phyloP scores from a whole-genome alignment of 441 rosid species.

The Theobroma grandiflorum region DNA sequence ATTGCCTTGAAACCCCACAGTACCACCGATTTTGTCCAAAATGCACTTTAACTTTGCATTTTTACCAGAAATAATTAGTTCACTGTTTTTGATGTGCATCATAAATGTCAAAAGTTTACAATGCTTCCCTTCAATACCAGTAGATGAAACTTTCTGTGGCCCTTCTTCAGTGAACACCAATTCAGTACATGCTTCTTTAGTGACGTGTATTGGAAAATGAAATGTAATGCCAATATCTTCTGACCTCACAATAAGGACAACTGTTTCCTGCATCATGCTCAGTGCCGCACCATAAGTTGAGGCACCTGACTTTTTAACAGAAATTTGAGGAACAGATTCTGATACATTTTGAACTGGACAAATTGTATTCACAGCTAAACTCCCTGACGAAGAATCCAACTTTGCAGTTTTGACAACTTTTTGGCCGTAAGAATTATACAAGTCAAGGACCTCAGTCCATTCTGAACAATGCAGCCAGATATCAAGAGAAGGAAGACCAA shows the following conservation, averaged over 20 bases:
- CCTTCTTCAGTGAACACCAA: constrained; percentile 41
- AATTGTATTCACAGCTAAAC: constrained; percentile 32
- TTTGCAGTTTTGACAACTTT: constrained; percentile 43
- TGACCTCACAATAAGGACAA: constrained; percentile 52
- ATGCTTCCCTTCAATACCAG: constrained; percentile 44
- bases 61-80: constrained; percentile 52
- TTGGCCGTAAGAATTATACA: constrained; percentile 47
- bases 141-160: constrained; percentile 38
- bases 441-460: constrained; percentile 67
- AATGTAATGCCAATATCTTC: constrained; percentile 65
- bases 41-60: constrained; percentile 58
- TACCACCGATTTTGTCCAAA: constrained; percentile 60
- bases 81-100: constrained; percentile 52
- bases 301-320: constrained; percentile 34
- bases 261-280: constrained; percentile 37
- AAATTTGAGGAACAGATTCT: constrained; percentile 39
- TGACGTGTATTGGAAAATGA: constrained; percentile 59
- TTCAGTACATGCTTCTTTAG: constrained; percentile 41
- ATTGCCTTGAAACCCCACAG: constrained; percentile 47
- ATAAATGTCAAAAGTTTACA: constrained; percentile 59
- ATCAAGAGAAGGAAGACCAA: constrained; percentile 81
- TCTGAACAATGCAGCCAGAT: constrained; percentile 76
- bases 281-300: constrained; percentile 40
- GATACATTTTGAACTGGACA: constrained; percentile 38
- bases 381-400: constrained; percentile 36